These are phyloP conservation scores for Hypseocharis bilobata DNA, from an alignment of 441 rosid genomes.

Conservation along the genomic window DNA sequence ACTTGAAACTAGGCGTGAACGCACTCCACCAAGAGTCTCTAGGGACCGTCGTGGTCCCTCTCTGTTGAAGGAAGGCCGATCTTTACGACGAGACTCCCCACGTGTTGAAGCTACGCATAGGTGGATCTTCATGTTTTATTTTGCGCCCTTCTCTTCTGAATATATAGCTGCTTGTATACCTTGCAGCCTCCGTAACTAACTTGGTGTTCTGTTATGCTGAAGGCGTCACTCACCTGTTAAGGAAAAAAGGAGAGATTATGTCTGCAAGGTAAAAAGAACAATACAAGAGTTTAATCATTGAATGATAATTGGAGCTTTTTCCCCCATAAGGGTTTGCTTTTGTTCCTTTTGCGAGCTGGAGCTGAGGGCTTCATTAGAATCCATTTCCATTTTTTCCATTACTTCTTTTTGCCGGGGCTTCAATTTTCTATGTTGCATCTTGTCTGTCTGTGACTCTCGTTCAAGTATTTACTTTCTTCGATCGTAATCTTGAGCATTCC, in stretches of 20 bases:
- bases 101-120: conserved; percentile 76
- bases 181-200: conserved; percentile 60
- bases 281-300: conserved; percentile 43
- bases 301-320: conserved; percentile 33
- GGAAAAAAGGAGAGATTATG: conserved; percentile 93
- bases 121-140: conserved; percentile 78
- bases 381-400: conserved; percentile 18
- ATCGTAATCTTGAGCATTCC: not conserved
- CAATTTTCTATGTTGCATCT: not conserved
- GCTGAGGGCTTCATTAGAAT: conserved; percentile 2
- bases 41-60: conserved; percentile 76
- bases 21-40: conserved; percentile 60
- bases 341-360: conserved; percentile 23
- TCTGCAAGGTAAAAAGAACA: conserved; percentile 81
- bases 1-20: conserved; percentile 54
- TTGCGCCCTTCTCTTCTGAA: conserved; percentile 54
- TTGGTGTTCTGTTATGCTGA: conserved; percentile 88
- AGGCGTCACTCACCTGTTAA: conserved; percentile 89
- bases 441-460: not conserved
- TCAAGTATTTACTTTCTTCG: not conserved
- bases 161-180: conserved; percentile 48
- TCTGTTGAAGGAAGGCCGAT: conserved; percentile 47
- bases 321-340: conserved; percentile 28
- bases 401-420: not conserved
- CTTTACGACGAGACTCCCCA: conserved; percentile 58